These are phyloP conservation scores for Penicillium maclennaniae DNA, from an alignment of 495 filamentous ascomycete species.

Conservation along the genomic window DNA sequence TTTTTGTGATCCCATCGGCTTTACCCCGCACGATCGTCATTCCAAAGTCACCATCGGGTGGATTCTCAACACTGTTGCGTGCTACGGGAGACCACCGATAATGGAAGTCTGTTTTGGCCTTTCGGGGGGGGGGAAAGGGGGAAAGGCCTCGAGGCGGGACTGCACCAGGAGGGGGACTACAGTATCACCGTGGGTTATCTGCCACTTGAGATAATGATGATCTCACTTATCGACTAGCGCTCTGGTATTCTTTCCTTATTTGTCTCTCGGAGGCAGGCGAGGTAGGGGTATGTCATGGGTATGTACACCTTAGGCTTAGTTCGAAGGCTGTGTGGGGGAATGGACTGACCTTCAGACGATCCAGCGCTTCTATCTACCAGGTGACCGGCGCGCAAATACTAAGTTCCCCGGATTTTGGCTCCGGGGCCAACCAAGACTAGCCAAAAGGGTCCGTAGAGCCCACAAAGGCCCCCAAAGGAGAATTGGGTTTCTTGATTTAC, in stretches of 20 bases:
- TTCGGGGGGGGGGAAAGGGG: not conserved
- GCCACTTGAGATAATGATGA: constrained; percentile 11
- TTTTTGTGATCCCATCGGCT: constrained; percentile 6
- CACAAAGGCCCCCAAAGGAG: not conserved
- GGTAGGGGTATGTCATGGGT: no score
- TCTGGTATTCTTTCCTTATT: not conserved
- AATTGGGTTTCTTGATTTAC: constrained; percentile 2
- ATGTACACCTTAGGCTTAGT: not conserved
- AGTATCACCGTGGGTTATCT: not conserved
- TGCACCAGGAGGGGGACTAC: not conserved
- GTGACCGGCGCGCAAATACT: constrained; percentile 1
- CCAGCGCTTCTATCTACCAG: not conserved
- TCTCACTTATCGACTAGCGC: constrained; percentile 4
- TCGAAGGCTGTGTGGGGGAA: not conserved
- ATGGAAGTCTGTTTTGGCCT: constrained; percentile 8
- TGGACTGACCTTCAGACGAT: not conserved
- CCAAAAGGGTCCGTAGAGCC: not conserved
- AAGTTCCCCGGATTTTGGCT: constrained; percentile 24
- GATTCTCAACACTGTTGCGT: not conserved
- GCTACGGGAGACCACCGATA: not conserved
- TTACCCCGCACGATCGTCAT: constrained; percentile 27
- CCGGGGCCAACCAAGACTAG: not conserved
- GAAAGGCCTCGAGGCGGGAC: no score
- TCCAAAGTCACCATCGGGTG: constrained; percentile 3
- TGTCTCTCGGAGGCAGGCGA: not conserved